Evolutionary conservation across 177 flowering plant genomes (phyloP), one percentile per base, ranked within the genome.

Genomic region (Tripterygium wilfordii): DNA sequence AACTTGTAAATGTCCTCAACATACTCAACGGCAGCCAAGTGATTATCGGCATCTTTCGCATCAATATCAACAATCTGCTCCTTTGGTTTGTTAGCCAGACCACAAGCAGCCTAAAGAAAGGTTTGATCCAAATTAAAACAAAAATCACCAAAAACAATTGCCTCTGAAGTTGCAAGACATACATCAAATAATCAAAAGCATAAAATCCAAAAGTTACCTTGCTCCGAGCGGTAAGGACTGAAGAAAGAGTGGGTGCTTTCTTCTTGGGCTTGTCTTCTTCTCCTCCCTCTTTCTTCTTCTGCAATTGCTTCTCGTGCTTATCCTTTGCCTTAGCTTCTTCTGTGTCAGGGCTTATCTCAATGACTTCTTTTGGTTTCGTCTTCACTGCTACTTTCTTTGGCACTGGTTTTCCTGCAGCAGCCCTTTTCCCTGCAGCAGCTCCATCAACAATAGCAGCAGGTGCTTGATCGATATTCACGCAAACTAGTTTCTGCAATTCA

Each of bases 1-100:
- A 69, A 88, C 24, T 63, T 73, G 73, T 88, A 88, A 2, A 88
- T 69, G 57, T 88, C 96, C 18, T 88, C 96, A 19, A 88, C 79
- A 57, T 88, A 85, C 49, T 88, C 96, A 2, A 78, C 87, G 0
- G 59, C 85, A 19, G 95, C 86, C 57, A 85, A 57, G 22, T 88
- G 80, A 63, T 85, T 71, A 4, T 67, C 45, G 4, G 44, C 60
- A 56, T 88, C 94, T 13, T 63, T 74, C n/a, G 75, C 80, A 58
- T 88, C 96, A 29, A 88, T 85, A 43, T 88, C 73, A 14, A 68
- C 48, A 38, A 75, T 53, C 20, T 47, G 23, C 25, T 67, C 77
- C 63, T 80, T 80, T 2, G 75, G 78, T 45, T 65, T 75, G 31
- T 60, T 52, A 1, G 59, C 49, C 27, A 82, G 0, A 3, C 87